Evolutionary conservation across 1,284 basidiomycete genomes (phyloP), one percentile per base, ranked within the genome.

Genomic region (Apiotrichum veenhuisii): DNA sequence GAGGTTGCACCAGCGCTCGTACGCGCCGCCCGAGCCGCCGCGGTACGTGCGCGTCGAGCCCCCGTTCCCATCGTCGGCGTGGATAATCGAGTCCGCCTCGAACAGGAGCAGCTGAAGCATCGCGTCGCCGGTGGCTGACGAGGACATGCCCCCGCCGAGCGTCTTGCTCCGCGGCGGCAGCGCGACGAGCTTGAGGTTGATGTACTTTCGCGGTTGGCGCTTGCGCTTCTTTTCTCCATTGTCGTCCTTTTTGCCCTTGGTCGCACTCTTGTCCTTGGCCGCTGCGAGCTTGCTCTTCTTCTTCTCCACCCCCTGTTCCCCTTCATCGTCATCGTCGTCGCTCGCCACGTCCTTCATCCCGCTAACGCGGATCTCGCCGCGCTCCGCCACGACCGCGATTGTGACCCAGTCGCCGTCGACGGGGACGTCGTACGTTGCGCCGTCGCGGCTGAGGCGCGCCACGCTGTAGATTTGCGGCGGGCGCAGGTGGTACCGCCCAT

Each of bases 1-100:
- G 59, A 95, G 78, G 70, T 89, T 90, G 56, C 88, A 86, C 57
- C 82, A 80, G 62, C 79, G 81, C 73, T 98, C 95, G 70, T 91
- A 98, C 0, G 94, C 94, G 8, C 95, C 94, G 2, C 85, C 84
- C 62, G 90, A 93, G 1, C 95, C 94, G 1, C 94, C 93, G 59
- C 82, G 83, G 72, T 91, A 95, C 0, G 86, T 65, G 66, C 85
- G 88, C 36, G 61, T 62, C 38, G 61, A 38, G 25, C 58, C 52
- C 0, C 60, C 57, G 66, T 82, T 79, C 43, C 82, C 81, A 52
- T 78, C 68, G 22, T 67, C 74, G 18, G 60, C 64, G 50, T 81
- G 77, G 17, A 87, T 63, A 3, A 65, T 62, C n/a, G 67, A 59
- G 66, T 97, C 91, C 18, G 92, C 82, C 73, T 98, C 91, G 68